Percentiles rank a stretch among this genome's conserved stretches.
phyloP scores from a whole-genome alignment of 768 basidiomycete genomes.

The Punctularia strigosozonata region DNA sequence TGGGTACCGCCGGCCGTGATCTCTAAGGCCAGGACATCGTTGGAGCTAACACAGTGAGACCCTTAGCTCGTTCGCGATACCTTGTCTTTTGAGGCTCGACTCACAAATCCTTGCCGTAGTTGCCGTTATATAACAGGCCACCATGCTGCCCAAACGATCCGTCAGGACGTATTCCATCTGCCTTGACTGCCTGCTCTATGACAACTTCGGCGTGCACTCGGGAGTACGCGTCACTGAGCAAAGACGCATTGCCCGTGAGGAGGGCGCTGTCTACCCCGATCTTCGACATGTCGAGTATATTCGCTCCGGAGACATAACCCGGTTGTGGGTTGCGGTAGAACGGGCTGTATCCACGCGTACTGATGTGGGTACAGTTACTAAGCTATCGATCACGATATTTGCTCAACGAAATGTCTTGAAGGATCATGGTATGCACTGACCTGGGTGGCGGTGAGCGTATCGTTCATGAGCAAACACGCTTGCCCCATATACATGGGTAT shows the following conservation, averaged over 20 bases:
- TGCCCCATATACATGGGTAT: constrained; percentile 48
- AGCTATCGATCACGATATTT: too few relatives aligned
- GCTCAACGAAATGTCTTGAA: too few relatives aligned
- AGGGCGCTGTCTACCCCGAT: constrained; percentile 42
- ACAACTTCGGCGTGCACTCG: constrained; percentile 41
- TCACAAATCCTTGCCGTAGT: constrained; percentile 47
- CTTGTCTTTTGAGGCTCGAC: constrained; percentile 6
- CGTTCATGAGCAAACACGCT: constrained; percentile 42
- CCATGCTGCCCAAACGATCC: constrained; percentile 38
- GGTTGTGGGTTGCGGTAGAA: constrained; percentile 31
- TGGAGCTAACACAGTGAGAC: constrained; percentile 26
- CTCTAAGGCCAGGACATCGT: constrained; percentile 52
- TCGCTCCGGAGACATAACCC: constrained; percentile 49
- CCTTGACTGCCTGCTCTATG: constrained; percentile 31
- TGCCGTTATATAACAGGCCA: constrained; percentile 62
- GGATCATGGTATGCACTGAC: too few relatives aligned
- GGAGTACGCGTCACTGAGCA: constrained; percentile 37
- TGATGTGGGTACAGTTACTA: constrained; percentile 37
- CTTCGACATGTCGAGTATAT: constrained; percentile 52
- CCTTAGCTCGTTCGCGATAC: not conserved
- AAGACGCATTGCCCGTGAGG: constrained; percentile 26
- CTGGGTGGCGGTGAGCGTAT: constrained; percentile 31
- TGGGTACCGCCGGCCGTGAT: constrained; percentile 46
- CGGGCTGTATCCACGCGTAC: constrained; percentile 35
- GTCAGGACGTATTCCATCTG: constrained; percentile 47